Conservation (phyloP, 108 stramenopile genomes). For the Tribonema minus region DNA sequence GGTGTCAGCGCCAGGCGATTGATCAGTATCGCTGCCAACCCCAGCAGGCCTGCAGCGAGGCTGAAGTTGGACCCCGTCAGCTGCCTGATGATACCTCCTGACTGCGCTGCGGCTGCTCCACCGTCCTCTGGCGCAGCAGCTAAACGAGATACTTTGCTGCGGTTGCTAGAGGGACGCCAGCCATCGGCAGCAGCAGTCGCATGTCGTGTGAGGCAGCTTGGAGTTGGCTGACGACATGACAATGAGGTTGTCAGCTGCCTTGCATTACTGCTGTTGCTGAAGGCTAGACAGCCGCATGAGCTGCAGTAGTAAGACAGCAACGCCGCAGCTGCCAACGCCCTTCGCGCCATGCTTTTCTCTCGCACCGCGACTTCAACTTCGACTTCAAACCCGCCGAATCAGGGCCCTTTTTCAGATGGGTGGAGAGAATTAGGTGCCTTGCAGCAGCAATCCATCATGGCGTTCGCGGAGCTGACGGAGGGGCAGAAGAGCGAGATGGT, state of each 20-base stretch:
- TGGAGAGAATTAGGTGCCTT: not conserved
- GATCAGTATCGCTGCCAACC: conserved; percentile 12
- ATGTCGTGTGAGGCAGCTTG: no score
- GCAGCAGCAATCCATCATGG: conserved; percentile 23
- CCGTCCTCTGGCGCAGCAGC: not conserved
- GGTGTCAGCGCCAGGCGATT: conserved; percentile 29
- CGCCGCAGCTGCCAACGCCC: not conserved
- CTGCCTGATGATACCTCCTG: not conserved
- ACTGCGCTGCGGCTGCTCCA: not conserved
- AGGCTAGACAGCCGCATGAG: no score
- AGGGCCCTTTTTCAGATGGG: no score
- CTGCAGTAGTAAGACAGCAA: not conserved
- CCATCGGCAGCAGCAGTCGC: not conserved
- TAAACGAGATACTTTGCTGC: not conserved
- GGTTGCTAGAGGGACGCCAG: not conserved
- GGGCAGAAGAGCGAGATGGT: conserved; percentile 43
- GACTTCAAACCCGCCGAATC: no score
- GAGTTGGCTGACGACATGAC: no score
- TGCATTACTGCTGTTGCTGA: not conserved
- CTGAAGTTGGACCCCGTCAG: conserved; percentile 23
- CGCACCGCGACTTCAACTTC: no score
- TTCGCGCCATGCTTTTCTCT: no score
- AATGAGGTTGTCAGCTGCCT: not conserved
- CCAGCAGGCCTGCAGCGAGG: conserved; percentile 6
- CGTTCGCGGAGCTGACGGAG: conserved; percentile 38